Percentiles rank a stretch among this genome's conserved stretches.
These are phyloP conservation scores for Monilinia fructigena DNA, from an alignment of 2,329 filamentous ascomycete genomes.

Conservation along the genomic window DNA sequence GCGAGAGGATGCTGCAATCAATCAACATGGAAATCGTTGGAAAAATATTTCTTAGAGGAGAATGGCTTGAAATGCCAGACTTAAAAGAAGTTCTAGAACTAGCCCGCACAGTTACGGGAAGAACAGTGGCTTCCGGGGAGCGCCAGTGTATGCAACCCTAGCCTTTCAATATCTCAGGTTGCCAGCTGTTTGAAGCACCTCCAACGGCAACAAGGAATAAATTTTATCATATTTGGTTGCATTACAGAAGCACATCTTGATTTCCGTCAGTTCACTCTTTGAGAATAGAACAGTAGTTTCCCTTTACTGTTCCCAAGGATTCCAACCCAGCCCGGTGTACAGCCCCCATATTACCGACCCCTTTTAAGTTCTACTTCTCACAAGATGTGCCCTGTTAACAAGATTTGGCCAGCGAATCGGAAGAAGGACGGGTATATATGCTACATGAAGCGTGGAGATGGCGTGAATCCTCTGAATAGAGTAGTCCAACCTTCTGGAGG, in stretches of 20 bases:
- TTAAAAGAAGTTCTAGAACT: constrained; percentile 2
- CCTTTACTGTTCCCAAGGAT: not conserved
- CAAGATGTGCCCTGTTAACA: not conserved
- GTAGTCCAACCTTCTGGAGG: too few species aligned
- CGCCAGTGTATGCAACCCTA: constrained; percentile 9
- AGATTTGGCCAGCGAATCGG: not conserved
- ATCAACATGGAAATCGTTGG: not conserved
- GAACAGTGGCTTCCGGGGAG: constrained; percentile 3
- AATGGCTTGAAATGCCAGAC: not conserved
- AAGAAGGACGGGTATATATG: not conserved
- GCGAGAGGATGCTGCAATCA: not conserved
- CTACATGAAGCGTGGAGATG: not conserved
- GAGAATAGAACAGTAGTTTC: not conserved
- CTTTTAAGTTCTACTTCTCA: not conserved
- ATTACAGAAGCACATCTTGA: not conserved
- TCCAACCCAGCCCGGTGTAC: not conserved
- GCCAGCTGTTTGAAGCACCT: not conserved
- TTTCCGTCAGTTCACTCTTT: not conserved
- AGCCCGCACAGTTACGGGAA: not conserved
- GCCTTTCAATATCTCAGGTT: not conserved
- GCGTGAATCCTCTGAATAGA: not conserved
- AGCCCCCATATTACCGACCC: not conserved
- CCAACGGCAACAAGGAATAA: not conserved
- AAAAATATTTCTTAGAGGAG: not conserved
- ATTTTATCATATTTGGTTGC: not conserved